phyloP scores from a whole-genome alignment of 129 eudicot genomes.

The Erigeron canadensis region DNA sequence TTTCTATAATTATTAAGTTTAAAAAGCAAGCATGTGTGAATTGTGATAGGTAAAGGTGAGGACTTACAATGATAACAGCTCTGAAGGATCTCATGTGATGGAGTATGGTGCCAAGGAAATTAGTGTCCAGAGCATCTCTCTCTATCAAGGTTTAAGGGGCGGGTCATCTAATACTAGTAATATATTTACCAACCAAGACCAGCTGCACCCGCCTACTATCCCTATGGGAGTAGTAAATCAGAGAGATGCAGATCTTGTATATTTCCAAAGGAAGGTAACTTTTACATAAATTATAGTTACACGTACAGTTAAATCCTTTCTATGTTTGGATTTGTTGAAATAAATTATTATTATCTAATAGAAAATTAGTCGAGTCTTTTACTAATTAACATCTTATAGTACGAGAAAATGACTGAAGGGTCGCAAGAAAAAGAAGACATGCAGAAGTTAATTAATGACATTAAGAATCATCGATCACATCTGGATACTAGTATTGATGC shows the following conservation, averaged over 20 bases:
- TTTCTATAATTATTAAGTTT: conserved; percentile 1
- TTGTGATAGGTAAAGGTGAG: conserved; percentile 85
- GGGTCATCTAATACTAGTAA: conserved; percentile 48
- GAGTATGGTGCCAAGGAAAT: conserved; percentile 69
- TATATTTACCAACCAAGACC: not conserved
- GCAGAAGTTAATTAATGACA: conserved; percentile 45
- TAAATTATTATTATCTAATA: too few species aligned
- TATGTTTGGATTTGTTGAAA: too few species aligned
- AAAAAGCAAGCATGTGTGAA: not conserved
- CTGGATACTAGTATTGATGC: conserved; percentile 64
- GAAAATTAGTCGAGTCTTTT: too few species aligned
- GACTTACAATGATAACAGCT: conserved; percentile 71
- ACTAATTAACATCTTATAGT: too few species aligned
- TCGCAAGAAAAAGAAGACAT: conserved; percentile 45
- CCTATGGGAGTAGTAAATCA: conserved; percentile 61
- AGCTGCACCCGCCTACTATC: too few species aligned
- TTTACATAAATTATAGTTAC: not conserved
- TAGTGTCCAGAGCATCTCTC: conserved; percentile 51
- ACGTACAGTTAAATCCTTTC: too few species aligned
- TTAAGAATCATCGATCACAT: conserved; percentile 53
- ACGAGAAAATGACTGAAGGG: conserved; percentile 39
- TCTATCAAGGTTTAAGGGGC: conserved; percentile 75
- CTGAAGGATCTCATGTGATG: conserved; percentile 88
- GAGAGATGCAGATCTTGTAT: conserved; percentile 63
- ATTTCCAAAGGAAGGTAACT: conserved; percentile 33